These are phyloP conservation scores for Musa schizocarpa DNA, from an alignment of 176 grass and related monocot genomes.

Conservation along the genomic window DNA sequence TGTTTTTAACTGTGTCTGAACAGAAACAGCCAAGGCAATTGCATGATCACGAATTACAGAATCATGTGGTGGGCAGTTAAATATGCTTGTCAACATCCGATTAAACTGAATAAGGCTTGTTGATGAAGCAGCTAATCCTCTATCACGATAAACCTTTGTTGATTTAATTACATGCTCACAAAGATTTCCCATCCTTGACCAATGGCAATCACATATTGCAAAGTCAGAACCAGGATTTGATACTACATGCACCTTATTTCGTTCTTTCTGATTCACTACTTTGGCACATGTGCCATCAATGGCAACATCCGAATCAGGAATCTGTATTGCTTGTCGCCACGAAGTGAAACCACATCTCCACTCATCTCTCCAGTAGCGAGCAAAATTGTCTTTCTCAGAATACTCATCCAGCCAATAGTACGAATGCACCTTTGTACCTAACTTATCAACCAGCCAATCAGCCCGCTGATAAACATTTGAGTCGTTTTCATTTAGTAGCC, in stretches of 20 bases:
- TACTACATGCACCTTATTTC: constrained; percentile 48
- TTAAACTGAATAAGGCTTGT: constrained; percentile 54
- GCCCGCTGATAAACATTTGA: constrained; percentile 48
- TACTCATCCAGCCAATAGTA: constrained; percentile 85
- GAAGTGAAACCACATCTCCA: constrained; percentile 59
- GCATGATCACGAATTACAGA: constrained; percentile 66
- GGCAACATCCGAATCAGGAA: constrained; percentile 55
- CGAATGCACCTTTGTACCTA: constrained; percentile 81
- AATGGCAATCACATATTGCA: constrained; percentile 79
- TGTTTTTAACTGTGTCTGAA: constrained; percentile 51
- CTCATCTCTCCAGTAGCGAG: constrained; percentile 79
- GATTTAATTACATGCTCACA: constrained; percentile 74
- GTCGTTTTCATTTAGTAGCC: constrained; percentile 60
- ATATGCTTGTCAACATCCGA: constrained; percentile 51
- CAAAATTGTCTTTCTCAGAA: constrained; percentile 66
- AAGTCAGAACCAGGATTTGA: constrained; percentile 73
- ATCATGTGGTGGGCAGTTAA: constrained; percentile 63
- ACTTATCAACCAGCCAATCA: constrained; percentile 80
- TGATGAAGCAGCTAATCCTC: constrained; percentile 46
- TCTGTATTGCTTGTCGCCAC: constrained; percentile 47
- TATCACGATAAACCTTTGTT: constrained; percentile 53
- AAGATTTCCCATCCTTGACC: constrained; percentile 73
- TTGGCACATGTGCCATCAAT: constrained; percentile 44
- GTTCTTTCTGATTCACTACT: constrained; percentile 55
- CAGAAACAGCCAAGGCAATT: constrained; percentile 62